Base-by-base conservation (phyloP, 495 filamentous ascomycete species). In the Trichoderma orchidacearum region DNA sequence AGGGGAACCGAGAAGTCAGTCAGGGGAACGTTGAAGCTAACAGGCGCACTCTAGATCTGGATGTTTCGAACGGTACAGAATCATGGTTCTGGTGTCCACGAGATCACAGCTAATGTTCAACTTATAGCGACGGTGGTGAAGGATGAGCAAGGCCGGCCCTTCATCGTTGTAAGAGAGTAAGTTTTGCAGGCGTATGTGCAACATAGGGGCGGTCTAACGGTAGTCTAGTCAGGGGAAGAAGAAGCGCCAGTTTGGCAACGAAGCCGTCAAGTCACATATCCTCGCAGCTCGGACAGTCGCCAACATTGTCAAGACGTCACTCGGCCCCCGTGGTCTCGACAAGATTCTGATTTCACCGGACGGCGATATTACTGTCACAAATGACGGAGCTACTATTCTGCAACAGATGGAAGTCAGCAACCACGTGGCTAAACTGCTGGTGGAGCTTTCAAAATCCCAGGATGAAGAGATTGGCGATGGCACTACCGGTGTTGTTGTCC, bases 311-410 rank as follows among this genome's bases (percentile, higher is more conserved):
- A 96, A 95, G 76, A 91, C 89, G 61, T 99, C 93, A 64, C 75
- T 99, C 69, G 93, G 93, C 50, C 93, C 93, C 56, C 86, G 94
- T 62, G 93, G 93, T 56, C 83, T 99, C 63, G 93, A 99, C 77
- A 99, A 99, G 76, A 99, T 99, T 65, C 78, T 99, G 61, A 99
- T 99, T 63, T 99, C 93, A 45, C 89, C 93, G 30, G 93, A 99
- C 70, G 93, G 93, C 67, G 93, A 97, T 72, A 99, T 99, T 69
- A 99, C 93, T 38, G 91, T 99, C 50, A 99, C 93, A 57, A 99
- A 99, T 68, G 93, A 99, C 77, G 93, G 93, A 64, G 93, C 93
- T 56, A 99, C 93, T 5, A 99, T 99, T 61, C 75, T 99, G 58
- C 80, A 84, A 60, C 93, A 96, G 83, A 99, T 99, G 93, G 93